phyloP scores from a whole-genome alignment of 2,329 filamentous ascomycete species.

The Hypoxylon sp. region DNA sequence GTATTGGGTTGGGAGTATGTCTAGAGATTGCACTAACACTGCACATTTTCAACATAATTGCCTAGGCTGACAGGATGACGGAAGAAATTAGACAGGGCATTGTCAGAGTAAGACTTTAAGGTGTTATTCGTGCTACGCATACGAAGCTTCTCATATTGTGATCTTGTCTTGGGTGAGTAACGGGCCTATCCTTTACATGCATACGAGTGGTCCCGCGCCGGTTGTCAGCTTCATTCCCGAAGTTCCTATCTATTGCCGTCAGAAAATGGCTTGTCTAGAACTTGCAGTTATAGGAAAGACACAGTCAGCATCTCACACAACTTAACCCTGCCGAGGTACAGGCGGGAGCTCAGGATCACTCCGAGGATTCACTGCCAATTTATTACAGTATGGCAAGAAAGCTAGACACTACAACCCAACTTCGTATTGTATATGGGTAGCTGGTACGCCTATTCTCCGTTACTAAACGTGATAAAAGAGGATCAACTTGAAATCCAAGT shows the following conservation, averaged over 20 bases:
- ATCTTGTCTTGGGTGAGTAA: neutral
- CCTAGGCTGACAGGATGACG: slow-evolving; percentile 15
- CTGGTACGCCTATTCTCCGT: too few species aligned
- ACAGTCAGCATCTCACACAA: slow-evolving; percentile 21
- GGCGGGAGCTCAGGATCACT: neutral
- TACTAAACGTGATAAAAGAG: neutral
- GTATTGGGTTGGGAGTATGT: slow-evolving; percentile 2
- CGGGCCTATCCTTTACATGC: slow-evolving; percentile 3
- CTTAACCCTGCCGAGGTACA: neutral
- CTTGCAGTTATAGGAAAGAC: neutral
- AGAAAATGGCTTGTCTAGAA: slow-evolving; percentile 8
- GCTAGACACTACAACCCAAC: neutral
- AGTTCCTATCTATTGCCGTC: slow-evolving; percentile 13
- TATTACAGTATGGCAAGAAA: neutral
- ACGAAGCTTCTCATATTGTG: neutral
- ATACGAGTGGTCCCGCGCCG: slow-evolving; percentile 1
- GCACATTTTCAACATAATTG: slow-evolving; percentile 10
- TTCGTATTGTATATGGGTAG: neutral
- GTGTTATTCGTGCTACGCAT: slow-evolving; percentile 4
- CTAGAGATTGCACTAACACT: slow-evolving; percentile 7
- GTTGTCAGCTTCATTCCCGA: slow-evolving; percentile 19
- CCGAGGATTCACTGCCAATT: neutral
- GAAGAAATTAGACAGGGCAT: slow-evolving; percentile 7
- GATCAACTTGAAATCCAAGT: neutral
- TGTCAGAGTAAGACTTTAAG: slow-evolving; percentile 13